Percentiles rank a stretch among this genome's conserved stretches.
phyloP scores from a whole-genome alignment of 2,329 filamentous ascomycete genomes.

The Calonectria pseudoreteaudii region DNA sequence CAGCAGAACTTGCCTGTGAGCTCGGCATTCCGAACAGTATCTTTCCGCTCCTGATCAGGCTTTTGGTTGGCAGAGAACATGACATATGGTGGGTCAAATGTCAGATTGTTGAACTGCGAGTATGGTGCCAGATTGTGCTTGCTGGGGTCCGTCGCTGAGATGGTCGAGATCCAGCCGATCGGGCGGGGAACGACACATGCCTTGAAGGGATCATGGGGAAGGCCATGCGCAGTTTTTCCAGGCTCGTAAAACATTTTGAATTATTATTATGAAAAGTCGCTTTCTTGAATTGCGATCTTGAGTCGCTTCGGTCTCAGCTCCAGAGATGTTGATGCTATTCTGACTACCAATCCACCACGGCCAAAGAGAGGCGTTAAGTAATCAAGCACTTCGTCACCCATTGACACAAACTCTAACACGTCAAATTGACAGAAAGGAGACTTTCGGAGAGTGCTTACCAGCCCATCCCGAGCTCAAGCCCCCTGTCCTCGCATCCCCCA shows the following conservation, averaged over 20 bases:
- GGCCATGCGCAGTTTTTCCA: constrained; percentile 8
- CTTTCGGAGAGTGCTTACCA: not conserved
- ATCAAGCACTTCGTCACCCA: not conserved
- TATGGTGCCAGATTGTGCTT: constrained; percentile 23
- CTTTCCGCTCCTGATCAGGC: constrained; percentile 2
- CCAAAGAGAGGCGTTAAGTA: not conserved
- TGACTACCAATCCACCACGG: not conserved
- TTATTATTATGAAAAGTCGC: not conserved
- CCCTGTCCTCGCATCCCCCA: not conserved
- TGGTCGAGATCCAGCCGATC: constrained; percentile 25
- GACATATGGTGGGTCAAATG: constrained; percentile 27
- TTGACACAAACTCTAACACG: not conserved
- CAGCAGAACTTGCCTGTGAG: constrained; percentile 24
- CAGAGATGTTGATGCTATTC: not conserved
- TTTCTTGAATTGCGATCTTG: not conserved
- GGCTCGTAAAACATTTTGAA: constrained; percentile 21
- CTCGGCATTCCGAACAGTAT: constrained; percentile 22
- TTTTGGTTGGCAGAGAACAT: constrained; percentile 28
- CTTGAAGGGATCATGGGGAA: constrained; percentile 22
- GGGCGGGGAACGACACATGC: constrained; percentile 26
- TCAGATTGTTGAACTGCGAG: constrained; percentile 27
- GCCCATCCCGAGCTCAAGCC: not conserved
- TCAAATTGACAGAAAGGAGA: not conserved
- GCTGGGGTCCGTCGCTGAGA: not conserved
- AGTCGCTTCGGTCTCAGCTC: not conserved